Conservation (phyloP, 2,329 filamentous ascomycete species). For the Botryotinia convoluta region DNA sequence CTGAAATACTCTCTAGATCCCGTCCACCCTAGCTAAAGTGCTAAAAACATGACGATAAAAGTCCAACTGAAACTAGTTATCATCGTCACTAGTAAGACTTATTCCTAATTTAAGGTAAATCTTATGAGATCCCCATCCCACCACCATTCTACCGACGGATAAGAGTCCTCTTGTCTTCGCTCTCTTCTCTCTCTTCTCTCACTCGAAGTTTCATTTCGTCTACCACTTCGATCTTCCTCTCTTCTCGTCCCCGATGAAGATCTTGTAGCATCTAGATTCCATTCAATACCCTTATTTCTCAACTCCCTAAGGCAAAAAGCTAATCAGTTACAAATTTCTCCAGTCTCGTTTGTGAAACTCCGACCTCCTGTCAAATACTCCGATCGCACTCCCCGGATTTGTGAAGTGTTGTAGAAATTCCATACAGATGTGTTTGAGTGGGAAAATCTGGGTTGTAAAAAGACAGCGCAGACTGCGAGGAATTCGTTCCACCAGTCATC, state of each 20-base stretch:
- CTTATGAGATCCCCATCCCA: neutral
- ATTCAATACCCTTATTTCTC: neutral
- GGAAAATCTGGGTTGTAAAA: neutral
- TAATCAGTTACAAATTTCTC: conserved; percentile 2
- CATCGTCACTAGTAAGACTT: neutral
- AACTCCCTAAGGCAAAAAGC: neutral
- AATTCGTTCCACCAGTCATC: conserved; percentile 1
- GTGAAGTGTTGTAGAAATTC: neutral
- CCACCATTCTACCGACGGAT: neutral
- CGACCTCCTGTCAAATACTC: neutral
- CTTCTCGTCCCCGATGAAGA: neutral
- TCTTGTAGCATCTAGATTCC: neutral
- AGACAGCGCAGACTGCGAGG: neutral
- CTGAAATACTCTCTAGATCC: neutral
- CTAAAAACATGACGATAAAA: neutral
- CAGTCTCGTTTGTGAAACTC: neutral
- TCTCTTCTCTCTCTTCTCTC: neutral
- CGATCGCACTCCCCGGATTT: neutral
- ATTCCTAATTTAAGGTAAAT: neutral
- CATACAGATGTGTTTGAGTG: neutral
- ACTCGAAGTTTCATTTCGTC: neutral
- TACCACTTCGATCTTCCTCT: neutral
- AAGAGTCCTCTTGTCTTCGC: neutral
- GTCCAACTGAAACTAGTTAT: neutral
- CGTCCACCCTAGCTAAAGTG: neutral